Evolutionary conservation across 495 filamentous ascomycete genomes (phyloP).

Genomic region (Podospora anserina): DNA sequence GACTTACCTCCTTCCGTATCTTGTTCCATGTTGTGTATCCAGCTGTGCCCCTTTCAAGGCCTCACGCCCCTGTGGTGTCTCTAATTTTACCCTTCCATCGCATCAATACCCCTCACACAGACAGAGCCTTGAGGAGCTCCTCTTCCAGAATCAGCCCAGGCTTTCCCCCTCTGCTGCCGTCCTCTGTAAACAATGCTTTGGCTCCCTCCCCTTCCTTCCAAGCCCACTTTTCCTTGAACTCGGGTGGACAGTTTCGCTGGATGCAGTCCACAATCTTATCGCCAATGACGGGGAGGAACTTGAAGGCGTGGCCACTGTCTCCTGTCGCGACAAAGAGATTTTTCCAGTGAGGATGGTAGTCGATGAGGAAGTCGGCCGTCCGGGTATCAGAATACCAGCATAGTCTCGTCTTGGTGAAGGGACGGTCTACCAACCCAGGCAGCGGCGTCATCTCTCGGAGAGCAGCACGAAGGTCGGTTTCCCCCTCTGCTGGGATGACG

Average conservation of each 20-base stretch:
- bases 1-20: background rate
- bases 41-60: background rate
- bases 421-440: conserved; percentile 52
- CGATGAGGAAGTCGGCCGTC: conserved; percentile 74
- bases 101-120: background rate
- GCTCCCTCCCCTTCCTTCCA: conserved; percentile 48
- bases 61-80: background rate
- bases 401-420: conserved; percentile 66
- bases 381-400: conserved; percentile 92
- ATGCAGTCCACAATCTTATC: conserved; percentile 71
- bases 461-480: conserved; percentile 57
- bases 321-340: conserved; percentile 79
- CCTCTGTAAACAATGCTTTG: conserved; percentile 49
- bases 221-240: conserved; percentile 63
- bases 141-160: conserved; percentile 54
- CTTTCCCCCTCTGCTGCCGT: conserved; percentile 62
- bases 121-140: conserved; percentile 40
- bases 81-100: background rate
- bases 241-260: conserved; percentile 51
- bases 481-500: conserved; percentile 57
- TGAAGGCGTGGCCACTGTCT: conserved; percentile 83
- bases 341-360: conserved; percentile 65
- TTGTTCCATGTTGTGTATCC: no score
- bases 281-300: conserved; percentile 84
- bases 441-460: conserved; percentile 61